Conservation (phyloP, 202 grass and related monocot species). For the Eragrostis tef region DNA sequence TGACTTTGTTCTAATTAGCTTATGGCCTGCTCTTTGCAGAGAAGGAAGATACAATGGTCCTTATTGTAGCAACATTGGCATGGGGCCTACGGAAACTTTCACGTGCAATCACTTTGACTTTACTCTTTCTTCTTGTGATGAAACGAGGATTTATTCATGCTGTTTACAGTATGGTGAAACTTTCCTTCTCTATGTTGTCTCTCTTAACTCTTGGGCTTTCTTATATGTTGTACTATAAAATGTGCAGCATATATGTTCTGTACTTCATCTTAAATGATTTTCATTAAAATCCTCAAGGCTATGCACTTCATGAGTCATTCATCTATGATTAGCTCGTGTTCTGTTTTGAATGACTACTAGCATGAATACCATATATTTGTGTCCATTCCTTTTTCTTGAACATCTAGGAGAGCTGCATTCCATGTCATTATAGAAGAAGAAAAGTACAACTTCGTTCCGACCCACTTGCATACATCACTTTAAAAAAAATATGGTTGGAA, state of each 20-base stretch:
- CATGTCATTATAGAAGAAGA: background rate
- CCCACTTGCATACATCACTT: background rate
- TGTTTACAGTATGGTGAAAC: conserved; percentile 93
- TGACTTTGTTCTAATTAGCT: conserved; percentile 25
- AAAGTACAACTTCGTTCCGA: background rate
- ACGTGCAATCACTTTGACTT: conserved; percentile 82
- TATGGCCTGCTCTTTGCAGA: conserved; percentile 54
- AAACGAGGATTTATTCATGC: conserved; percentile 97
- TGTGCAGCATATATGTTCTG: conserved; percentile 22
- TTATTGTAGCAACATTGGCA: conserved; percentile 89
- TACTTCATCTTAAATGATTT: conserved; percentile 35
- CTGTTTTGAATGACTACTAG: background rate
- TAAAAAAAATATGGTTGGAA: background rate
- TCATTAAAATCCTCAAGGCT: background rate
- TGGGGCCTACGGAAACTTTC: conserved; percentile 94
- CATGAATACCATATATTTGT: conserved; percentile 1
- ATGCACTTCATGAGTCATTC: background rate
- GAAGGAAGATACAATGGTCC: conserved; percentile 84
- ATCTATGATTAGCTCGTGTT: conserved; percentile 6
- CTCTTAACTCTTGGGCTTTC: conserved; percentile 33
- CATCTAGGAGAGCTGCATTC: no score
- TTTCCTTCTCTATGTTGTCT: conserved; percentile 57
- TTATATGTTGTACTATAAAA: conserved; percentile 36
- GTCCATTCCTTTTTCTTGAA: background rate
- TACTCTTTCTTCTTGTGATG: conserved; percentile 95